Percentiles rank a stretch among this genome's conserved stretches.
These are phyloP conservation scores for Monosporascus sp. DNA, from an alignment of 2,329 filamentous ascomycete species.

Conservation along the genomic window DNA sequence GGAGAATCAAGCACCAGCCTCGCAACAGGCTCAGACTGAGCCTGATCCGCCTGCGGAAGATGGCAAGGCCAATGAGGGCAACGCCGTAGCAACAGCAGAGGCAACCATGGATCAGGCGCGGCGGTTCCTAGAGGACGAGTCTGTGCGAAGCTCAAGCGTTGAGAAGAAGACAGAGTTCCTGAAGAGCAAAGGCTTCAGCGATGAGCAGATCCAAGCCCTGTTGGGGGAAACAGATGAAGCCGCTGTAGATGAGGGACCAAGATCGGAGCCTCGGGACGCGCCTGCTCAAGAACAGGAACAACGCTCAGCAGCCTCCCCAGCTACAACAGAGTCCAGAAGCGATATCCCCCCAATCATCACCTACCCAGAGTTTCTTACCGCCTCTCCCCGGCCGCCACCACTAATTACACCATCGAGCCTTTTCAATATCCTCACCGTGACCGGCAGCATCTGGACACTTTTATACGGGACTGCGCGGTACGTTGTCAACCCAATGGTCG, in stretches of 20 bases:
- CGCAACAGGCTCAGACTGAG: slow-evolving; percentile 14
- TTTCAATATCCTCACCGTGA: slow-evolving; percentile 53
- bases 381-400: slow-evolving; percentile 49
- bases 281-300: background rate
- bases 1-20: slow-evolving; percentile 14
- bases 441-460: slow-evolving; percentile 53
- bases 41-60: slow-evolving; percentile 8
- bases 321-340: slow-evolving; percentile 19
- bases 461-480: slow-evolving; percentile 68
- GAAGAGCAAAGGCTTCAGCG: slow-evolving; percentile 66
- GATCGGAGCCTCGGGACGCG: background rate
- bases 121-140: slow-evolving; percentile 70
- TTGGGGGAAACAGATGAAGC: slow-evolving; percentile 34
- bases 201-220: slow-evolving; percentile 63
- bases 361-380: slow-evolving; percentile 64
- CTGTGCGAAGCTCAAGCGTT: slow-evolving; percentile 61
- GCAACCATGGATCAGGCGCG: slow-evolving; percentile 59
- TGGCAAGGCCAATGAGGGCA: slow-evolving; percentile 19
- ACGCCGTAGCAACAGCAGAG: slow-evolving; percentile 6
- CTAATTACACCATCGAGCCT: slow-evolving; percentile 57
- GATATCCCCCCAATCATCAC: slow-evolving; percentile 59
- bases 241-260: slow-evolving; percentile 3
- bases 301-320: background rate
- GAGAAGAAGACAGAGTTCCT: slow-evolving; percentile 75
- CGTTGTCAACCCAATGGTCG: slow-evolving; percentile 59